Percentiles rank a stretch among this genome's conserved stretches.
These are phyloP conservation scores for Boletus sensibilis DNA, from an alignment of 768 basidiomycete species.

Conservation along the genomic window DNA sequence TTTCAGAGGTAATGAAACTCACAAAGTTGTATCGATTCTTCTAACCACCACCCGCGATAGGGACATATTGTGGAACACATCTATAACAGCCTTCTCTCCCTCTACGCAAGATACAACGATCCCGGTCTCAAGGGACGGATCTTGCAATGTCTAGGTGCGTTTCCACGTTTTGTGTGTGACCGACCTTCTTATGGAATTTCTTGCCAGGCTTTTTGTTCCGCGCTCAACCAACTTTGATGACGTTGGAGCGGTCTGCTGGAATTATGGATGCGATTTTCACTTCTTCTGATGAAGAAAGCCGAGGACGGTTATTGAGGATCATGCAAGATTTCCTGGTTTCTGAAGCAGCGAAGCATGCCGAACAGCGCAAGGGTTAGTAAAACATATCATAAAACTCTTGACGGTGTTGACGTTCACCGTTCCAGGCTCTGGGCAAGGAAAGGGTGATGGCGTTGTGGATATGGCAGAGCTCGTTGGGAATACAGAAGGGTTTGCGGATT, in stretches of 20 bases:
- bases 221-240: slow-evolving; percentile 90
- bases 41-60: slow-evolving; percentile 32
- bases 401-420: neutral
- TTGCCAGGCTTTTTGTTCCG: slow-evolving; percentile 83
- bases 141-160: slow-evolving; percentile 81
- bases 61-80: slow-evolving; percentile 80
- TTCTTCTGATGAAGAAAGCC: slow-evolving; percentile 68
- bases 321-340: slow-evolving; percentile 90
- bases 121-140: slow-evolving; percentile 63
- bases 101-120: slow-evolving; percentile 69
- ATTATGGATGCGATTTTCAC: slow-evolving; percentile 92
- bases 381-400: neutral
- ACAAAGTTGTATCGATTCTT: neutral
- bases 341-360: slow-evolving; percentile 75
- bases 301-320: slow-evolving; percentile 75
- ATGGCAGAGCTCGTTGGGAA: slow-evolving; percentile 96
- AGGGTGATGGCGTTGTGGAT: slow-evolving; percentile 53
- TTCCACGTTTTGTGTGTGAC: neutral
- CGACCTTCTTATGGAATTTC: slow-evolving; percentile 1
- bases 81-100: slow-evolving; percentile 65
- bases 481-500: slow-evolving; percentile 93
- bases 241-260: slow-evolving; percentile 66
- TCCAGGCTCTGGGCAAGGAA: slow-evolving; percentile 23
- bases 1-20: slow-evolving; percentile 47
- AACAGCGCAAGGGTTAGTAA: slow-evolving; percentile 61